These are phyloP conservation scores for Xylaria bambusicola DNA, from an alignment of 495 filamentous ascomycete species.

Conservation along the genomic window DNA sequence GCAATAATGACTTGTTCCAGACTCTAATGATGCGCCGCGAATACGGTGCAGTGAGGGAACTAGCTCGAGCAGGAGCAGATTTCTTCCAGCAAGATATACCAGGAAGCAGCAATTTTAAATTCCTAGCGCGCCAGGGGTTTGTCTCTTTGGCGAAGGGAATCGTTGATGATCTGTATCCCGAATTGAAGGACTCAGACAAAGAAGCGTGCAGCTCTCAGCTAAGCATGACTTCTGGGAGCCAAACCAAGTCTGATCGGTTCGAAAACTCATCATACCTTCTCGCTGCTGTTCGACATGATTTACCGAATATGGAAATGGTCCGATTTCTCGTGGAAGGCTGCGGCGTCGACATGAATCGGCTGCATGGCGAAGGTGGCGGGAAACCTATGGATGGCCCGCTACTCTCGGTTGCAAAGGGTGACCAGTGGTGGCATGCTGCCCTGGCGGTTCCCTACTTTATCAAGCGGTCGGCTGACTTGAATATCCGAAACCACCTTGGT, in stretches of 20 bases:
- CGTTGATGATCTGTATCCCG: neutral
- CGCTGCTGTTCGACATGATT: constrained; percentile 29
- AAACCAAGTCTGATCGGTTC: neutral
- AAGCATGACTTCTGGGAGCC: neutral
- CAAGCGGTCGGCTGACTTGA: constrained; percentile 42
- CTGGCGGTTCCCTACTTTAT: constrained; percentile 47
- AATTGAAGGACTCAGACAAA: neutral
- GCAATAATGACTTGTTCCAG: neutral
- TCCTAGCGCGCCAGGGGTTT: neutral
- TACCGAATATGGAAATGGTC: constrained; percentile 47
- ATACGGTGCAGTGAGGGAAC: neutral
- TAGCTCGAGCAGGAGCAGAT: neutral
- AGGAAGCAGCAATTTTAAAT: neutral
- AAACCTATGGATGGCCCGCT: constrained; percentile 35
- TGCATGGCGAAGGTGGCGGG: constrained; percentile 3
- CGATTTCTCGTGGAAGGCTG: constrained; percentile 44
- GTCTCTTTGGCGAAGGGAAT: neutral
- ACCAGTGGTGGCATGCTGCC: constrained; percentile 47
- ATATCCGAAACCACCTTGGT: constrained; percentile 36
- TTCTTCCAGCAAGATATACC: neutral
- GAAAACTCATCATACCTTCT: constrained; percentile 24
- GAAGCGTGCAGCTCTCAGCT: neutral
- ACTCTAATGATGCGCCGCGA: neutral
- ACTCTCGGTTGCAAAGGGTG: constrained; percentile 38
- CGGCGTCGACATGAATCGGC: constrained; percentile 36